Evolutionary conservation across 345 rosid genomes (phyloP), one percentile per base, ranked within the genome.

Genomic region (Brassica nigra): DNA sequence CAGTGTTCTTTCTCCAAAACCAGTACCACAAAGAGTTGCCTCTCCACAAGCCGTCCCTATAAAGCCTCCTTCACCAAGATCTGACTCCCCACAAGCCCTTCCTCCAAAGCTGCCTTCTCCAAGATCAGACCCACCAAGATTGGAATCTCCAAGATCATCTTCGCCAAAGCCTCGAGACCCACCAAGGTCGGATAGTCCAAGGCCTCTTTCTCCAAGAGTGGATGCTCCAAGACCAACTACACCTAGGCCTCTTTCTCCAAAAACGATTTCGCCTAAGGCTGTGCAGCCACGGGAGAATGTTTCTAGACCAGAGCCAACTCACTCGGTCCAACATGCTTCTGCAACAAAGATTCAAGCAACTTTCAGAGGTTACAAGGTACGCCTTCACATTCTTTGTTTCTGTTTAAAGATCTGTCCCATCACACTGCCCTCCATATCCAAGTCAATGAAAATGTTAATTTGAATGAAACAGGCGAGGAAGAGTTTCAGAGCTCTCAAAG

Each of bases 271-370:
- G 4, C 80, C 84, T 30, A 76, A 66, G 52, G 39, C 28, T 39
- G 72, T 65, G 15, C 76, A 57, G 69, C 77, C 15, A 9, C 62
- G 23, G 4, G 92, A 88, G 83, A 59, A 64, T 66, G 75, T 79
- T 71, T 59, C 76, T 75, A 88, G 90, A 76, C 90, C 94, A 28
- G 97, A 93, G 80, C 95, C 90, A 68, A 88, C 88, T 68, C 81
- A 86, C n/a, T 67, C 81, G 67, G 76, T 86, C 83, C 96, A 87
- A 58, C 76, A 89, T 88, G 90, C 91, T 71, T 89, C 89, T 3
- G 98, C 99, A 80, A 85, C 88, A 30, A 96, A 87, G 87, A 90
- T 96, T 75, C 97, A 96, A 88, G 87, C 95, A 82, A 88, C 90
- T 74, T 92, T 85, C 64, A 87, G 94, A 85, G 99, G 98, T 73